Evolutionary conservation across 2,329 filamentous ascomycete genomes (phyloP), one percentile per base, ranked within the genome.

Genomic region (Talaromyces sp.): DNA sequence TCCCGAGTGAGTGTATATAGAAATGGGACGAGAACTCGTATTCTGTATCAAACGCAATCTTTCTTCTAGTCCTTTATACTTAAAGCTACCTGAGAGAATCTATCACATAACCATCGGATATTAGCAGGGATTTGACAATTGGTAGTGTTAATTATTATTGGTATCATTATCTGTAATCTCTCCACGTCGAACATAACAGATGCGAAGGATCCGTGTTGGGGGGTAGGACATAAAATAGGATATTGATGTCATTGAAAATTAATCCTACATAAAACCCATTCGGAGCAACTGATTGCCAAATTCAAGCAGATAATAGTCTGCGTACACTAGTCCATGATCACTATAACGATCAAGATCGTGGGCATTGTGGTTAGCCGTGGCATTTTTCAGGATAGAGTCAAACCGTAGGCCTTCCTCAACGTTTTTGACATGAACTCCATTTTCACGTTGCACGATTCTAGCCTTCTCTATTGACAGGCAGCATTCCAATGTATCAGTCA

Each of bases 271-370:
- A 19, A 11, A 47, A 4, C 43, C 43, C 2, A 13, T 1, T 22
- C 19, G 10, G 43, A 47, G 43, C 43, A 47, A 5, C 19, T 47
- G 43, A 5, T 47, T 81, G 3, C 78, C 79, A 69, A 80, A 79
- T 50, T 80, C 76, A 19, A 80, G 57, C 22, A 80, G 69, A 61
- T 74, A 81, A 57, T 80, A 81, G 66, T 81, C 79, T 2, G 76
- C 79, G 72, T 80, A 81, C 3, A 80, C 78, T 27, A 81, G 67
- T 2, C 79, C 78, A 69, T 79, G 77, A 65, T 80, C 74, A 52
- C 71, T 72, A 47, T 79, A 80, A 47, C 76, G 76, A 63, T 69
- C 70, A 56, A 73, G 72, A 11, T 74, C 77, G 69, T 76, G 69
- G 43, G 72, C 70, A 59, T 80, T 80, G 67, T 76, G 74, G 54